Base-by-base conservation (phyloP, 208 protist genomes). In the Strigomonas galati region DNA sequence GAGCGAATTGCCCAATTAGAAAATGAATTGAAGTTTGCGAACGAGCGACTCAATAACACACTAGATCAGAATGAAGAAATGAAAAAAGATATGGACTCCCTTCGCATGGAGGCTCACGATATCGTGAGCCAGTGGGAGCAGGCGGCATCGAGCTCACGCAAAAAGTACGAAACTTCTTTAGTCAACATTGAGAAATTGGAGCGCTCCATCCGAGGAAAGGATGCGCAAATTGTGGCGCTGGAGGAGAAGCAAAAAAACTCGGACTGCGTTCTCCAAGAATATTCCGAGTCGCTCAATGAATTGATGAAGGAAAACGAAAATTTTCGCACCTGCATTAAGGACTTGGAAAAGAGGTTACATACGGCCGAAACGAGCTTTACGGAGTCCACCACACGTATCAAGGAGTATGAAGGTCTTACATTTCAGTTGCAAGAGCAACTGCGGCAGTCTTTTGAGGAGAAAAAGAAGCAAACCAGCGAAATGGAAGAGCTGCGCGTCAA, bases 1-100 rank as follows among this genome's bases (percentile, higher is more conserved):
- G 71, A 84, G 62, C 82, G 84, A 26, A 88, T 94, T 71, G 54
- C 77, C 0, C 88, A 94, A 46, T 69, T 94, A 17, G 88, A 94
- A 65, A 53, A 54, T 7, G 88, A 94, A 58, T 54, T 93, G 3
- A 37, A 37, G 1, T 46, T 56, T 24, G 73, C 81, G 27, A 70
- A 72, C 24, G 60, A 78, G 1, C 57, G 63, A 1, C 48, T 84
- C n/a, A 28, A 62, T 0, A 55, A 64, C 19, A 51, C 69, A 1
- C 49, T 65, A 14, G 35, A 43, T 10, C 35, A 77, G 66, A 83
- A 81, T 12, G 78, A 83, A 30, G 64, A 74, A n/a, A 59, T 81
- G 31, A 72, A 84, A 48, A 57, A 72, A 48, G 76, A 88, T 31
- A 83, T 82, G 57, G 67, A 83, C 2, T 54, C 71, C 2, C 66